Conservation (phyloP, 345 rosid species). For the Crucihimalaya himalaica region DNA sequence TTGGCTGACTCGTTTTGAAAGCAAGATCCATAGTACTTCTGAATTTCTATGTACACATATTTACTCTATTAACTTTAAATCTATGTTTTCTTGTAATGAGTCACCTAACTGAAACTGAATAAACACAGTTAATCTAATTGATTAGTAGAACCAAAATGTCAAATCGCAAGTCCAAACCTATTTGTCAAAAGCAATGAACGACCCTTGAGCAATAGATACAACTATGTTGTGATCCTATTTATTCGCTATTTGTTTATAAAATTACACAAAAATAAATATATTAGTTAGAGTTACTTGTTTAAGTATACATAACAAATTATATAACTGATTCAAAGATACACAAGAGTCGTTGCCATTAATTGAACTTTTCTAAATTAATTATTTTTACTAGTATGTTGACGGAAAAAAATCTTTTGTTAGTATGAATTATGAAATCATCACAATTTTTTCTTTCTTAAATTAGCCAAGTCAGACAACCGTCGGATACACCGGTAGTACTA, state of each 20-base stretch:
- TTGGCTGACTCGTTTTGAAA: neutral
- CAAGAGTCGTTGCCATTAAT: constrained; percentile 10
- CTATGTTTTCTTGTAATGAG: neutral
- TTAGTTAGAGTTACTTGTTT: neutral
- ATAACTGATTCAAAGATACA: constrained; percentile 13
- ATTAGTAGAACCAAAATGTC: constrained; percentile 7
- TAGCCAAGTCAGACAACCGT: neutral
- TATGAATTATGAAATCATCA: too few relatives aligned
- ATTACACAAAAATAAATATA: neutral
- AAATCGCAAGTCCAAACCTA: constrained; percentile 18
- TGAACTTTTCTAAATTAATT: neutral
- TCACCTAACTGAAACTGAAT: neutral
- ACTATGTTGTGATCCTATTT: constrained; percentile 1
- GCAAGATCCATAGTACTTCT: neutral
- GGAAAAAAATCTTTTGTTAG: neutral
- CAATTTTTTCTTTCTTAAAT: neutral
- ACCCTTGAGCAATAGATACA: constrained; percentile 21
- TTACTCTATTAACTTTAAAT: neutral
- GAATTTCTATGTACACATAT: neutral
- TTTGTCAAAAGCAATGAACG: constrained; percentile 23
- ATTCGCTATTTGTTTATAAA: neutral
- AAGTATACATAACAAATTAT: neutral
- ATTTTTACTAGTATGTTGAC: neutral
- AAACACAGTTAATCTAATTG: neutral
- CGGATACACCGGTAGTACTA: too few relatives aligned